Conservation (phyloP, 2,329 filamentous ascomycete genomes). For the Emmonsia crescens region DNA sequence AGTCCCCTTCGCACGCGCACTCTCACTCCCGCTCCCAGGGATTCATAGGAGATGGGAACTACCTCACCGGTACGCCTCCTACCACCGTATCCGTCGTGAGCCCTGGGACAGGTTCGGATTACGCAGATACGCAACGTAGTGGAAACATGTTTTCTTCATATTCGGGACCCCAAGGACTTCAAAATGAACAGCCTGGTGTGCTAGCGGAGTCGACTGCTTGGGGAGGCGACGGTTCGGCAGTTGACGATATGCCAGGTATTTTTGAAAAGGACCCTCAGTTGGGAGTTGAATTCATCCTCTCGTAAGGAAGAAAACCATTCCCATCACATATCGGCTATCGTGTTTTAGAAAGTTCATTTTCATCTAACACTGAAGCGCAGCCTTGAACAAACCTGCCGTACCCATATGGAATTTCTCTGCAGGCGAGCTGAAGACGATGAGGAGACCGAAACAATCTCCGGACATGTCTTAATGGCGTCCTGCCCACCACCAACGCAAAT, state of each 20-base stretch:
- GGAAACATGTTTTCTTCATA: conserved; percentile 22
- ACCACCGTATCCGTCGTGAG: conserved; percentile 26
- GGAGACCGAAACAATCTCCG: conserved; percentile 58
- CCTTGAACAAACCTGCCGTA: conserved; percentile 83
- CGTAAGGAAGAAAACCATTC: conserved; percentile 23
- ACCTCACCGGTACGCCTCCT: conserved; percentile 21
- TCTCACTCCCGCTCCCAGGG: conserved; percentile 6
- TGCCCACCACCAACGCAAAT: conserved; percentile 65
- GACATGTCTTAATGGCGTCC: conserved; percentile 87
- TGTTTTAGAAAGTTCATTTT: not conserved
- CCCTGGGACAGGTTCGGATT: conserved; percentile 18
- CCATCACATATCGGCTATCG: not conserved
- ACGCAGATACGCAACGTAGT: not conserved
- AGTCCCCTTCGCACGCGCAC: not conserved
- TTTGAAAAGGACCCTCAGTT: conserved; percentile 38
- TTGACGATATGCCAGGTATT: conserved; percentile 22
- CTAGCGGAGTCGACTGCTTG: conserved; percentile 10
- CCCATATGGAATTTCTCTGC: conserved; percentile 69
- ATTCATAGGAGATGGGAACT: conserved; percentile 16
- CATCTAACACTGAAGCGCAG: conserved; percentile 9
- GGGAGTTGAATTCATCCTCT: conserved; percentile 38
- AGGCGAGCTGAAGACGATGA: conserved; percentile 42
- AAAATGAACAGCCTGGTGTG: not conserved
- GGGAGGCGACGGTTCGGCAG: conserved; percentile 16
- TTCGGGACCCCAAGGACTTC: conserved; percentile 16